A percentile compares a stretch with the other conserved stretches of the same genome.
Evolutionary conservation across 169 alveolate species (phyloP).

Genomic region (Cryptosporidium parvum): DNA sequence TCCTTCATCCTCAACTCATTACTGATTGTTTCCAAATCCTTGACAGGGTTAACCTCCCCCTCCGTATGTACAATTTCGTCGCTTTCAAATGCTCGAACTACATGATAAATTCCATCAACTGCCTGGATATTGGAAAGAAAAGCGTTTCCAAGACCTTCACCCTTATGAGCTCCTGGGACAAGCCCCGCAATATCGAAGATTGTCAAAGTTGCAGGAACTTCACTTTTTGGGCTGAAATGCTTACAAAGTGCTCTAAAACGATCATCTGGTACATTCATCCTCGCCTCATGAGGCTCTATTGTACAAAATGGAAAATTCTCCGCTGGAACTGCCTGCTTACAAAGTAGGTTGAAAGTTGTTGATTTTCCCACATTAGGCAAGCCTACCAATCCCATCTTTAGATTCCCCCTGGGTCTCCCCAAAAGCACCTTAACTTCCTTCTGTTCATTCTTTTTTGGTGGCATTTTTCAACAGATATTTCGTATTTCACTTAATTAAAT

Average conservation of each 20-base stretch:
- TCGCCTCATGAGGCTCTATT: constrained; percentile 97
- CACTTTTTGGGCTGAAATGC: constrained; percentile 94
- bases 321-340: constrained; percentile 95
- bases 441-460: constrained; percentile 87
- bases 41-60: constrained; percentile 97
- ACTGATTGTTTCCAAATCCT: constrained; percentile 95
- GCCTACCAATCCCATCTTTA: constrained; percentile 99
- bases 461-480: constrained; percentile 75
- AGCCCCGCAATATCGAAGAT: constrained; percentile 99
- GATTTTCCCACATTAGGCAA: constrained; percentile 98
- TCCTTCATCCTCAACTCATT: constrained; percentile 97
- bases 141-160: constrained; percentile 99
- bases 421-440: constrained; percentile 77
- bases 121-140: constrained; percentile 97
- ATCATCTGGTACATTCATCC: constrained; percentile 93
- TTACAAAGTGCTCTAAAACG: constrained; percentile 93
- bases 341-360: constrained; percentile 96
- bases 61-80: constrained; percentile 97
- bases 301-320: constrained; percentile 98
- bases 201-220: constrained; percentile 95
- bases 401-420: constrained; percentile 87
- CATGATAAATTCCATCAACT: constrained; percentile 98
- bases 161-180: constrained; percentile 98
- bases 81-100: constrained; percentile 97
- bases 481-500: background rate